Evolutionary conservation across 257 asterid species (phyloP).

Genomic region (Solanum appendiculatum): DNA sequence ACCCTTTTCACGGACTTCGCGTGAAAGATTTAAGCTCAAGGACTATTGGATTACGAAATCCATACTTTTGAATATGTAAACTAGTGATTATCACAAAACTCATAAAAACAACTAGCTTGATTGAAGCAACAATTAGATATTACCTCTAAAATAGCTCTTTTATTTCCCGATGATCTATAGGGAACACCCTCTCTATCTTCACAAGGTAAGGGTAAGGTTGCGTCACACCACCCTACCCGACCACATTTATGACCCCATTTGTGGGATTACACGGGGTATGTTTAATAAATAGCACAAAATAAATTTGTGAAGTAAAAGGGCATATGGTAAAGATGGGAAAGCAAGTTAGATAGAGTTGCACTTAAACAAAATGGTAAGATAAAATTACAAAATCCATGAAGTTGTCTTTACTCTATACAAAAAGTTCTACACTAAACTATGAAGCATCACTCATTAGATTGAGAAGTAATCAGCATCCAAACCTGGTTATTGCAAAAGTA

Average conservation of each 20-base stretch:
- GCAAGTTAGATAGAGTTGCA: not conserved
- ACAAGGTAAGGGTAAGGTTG: not conserved
- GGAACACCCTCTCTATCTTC: not conserved
- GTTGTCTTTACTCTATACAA: not conserved
- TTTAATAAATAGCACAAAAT: not conserved
- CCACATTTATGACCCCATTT: not conserved
- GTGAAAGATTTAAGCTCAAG: not conserved
- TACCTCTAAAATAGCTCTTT: not conserved
- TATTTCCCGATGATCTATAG: not conserved
- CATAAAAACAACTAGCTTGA: not conserved
- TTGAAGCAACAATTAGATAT: not conserved
- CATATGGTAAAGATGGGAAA: not conserved
- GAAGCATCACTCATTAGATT: not conserved
- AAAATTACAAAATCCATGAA: slow-evolving; percentile 1
- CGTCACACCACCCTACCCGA: not conserved
- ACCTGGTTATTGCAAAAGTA: not conserved
- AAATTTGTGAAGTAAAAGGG: not conserved
- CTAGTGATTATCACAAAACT: not conserved
- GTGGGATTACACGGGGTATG: not conserved
- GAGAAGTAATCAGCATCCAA: not conserved
- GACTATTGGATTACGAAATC: not conserved
- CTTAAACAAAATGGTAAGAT: not conserved
- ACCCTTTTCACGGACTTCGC: not conserved
- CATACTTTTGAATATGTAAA: not conserved
- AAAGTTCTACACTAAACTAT: not conserved